Percentiles rank a stretch among this genome's conserved stretches.
Evolutionary conservation across 495 filamentous ascomycete species (phyloP).

Genomic region (Lasiosphaeris hirsuta): DNA sequence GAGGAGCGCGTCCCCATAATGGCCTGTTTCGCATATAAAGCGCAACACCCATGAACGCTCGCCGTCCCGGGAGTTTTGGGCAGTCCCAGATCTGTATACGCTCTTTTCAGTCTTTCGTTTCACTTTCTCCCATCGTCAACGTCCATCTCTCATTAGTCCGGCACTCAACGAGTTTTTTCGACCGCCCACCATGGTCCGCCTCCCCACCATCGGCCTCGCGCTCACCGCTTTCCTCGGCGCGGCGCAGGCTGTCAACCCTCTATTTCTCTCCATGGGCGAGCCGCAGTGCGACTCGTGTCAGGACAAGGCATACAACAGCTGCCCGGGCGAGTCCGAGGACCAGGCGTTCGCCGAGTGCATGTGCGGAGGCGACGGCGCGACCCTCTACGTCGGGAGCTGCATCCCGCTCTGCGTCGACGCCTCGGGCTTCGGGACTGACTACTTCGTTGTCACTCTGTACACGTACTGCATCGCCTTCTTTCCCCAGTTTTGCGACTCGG

Average conservation of each 20-base stretch:
- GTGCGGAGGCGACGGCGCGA: background rate
- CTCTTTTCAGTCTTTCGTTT: no score
- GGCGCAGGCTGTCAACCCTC: background rate
- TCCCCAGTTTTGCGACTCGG: constrained; percentile 1
- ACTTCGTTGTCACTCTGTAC: background rate
- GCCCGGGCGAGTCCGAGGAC: background rate
- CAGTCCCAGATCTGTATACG: no score
- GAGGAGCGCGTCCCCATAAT: no score
- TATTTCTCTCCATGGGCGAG: background rate
- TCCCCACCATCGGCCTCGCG: background rate
- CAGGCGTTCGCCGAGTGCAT: constrained; percentile 4
- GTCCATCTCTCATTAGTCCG: no score
- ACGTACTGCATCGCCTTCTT: constrained; percentile 4
- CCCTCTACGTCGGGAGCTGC: background rate
- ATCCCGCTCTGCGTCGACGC: background rate
- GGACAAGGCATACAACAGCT: background rate
- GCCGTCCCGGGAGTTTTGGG: no score
- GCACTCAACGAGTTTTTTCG: no score
- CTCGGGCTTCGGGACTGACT: background rate
- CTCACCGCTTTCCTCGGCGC: background rate
- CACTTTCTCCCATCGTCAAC: no score
- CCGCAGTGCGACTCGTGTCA: background rate
- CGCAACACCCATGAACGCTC: no score
- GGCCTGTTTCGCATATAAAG: no score
- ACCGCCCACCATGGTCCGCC: background rate